A percentile compares a stretch with the other conserved stretches of the same genome.
Conservation (phyloP, 2,329 filamentous ascomycete genomes). For the Immersiporthe knoxdaviesiana region DNA sequence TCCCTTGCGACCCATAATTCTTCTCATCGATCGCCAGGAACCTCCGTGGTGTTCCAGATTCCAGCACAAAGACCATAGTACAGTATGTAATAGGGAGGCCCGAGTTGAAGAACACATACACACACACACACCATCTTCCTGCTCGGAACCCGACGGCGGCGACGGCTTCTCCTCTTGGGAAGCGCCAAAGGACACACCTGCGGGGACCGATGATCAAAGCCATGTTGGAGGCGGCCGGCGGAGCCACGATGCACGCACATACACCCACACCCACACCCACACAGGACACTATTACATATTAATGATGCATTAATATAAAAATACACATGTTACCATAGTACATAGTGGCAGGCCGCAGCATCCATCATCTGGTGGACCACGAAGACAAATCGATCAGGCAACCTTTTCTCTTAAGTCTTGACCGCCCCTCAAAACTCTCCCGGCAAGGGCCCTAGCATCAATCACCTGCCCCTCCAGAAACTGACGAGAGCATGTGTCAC, state of each 20-base stretch:
- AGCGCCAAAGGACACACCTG: slow-evolving; percentile 4
- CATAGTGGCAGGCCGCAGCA: background rate
- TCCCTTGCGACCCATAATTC: slow-evolving; percentile 24
- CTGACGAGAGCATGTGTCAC: slow-evolving; percentile 7
- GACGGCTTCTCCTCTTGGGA: background rate
- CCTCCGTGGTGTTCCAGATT: background rate
- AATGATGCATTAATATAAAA: background rate
- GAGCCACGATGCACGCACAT: background rate
- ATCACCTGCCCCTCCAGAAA: background rate
- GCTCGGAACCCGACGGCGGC: slow-evolving; percentile 10
- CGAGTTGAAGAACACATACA: background rate
- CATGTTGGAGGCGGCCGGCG: slow-evolving; percentile 19
- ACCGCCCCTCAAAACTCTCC: background rate
- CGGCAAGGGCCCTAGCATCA: background rate
- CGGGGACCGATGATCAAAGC: background rate
- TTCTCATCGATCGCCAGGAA: slow-evolving; percentile 24
- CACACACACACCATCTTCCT: background rate
- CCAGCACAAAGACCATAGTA: background rate
- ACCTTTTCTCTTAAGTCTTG: slow-evolving; percentile 11
- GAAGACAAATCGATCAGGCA: slow-evolving; percentile 12
- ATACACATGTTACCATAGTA: background rate
- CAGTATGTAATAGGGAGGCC: background rate
- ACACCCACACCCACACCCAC: no score
- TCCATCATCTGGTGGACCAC: background rate
- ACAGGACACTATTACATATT: background rate